Evolutionary conservation across 345 rosid species (phyloP), one percentile per base, ranked within the genome.

Genomic region (Eucalyptus polyanthemos): DNA sequence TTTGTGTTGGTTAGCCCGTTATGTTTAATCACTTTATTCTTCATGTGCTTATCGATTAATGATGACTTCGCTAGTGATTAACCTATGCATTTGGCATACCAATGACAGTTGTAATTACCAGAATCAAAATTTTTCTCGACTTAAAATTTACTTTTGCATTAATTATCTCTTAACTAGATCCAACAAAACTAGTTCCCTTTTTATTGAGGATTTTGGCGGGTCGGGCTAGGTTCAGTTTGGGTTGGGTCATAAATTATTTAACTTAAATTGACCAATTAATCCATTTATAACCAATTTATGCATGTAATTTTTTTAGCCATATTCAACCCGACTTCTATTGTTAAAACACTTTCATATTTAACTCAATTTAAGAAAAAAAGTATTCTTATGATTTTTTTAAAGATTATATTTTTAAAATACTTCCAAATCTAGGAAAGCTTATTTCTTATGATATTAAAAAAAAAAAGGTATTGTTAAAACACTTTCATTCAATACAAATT

Each of bases 211-310:
- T 45, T 45, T 45, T 45, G 49, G 56, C 21, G 5, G 24, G 58
- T 19, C 1, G 0, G 24, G 58, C 10, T 2, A 17, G 0, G 56
- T 53, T 9, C 0, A 1, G 0, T 53, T 53, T 53, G 2, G 24
- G 5, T 53, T 53, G 2, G 56, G 1, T 53, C 5, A 53, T 53
- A 53, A 53, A 53, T 3, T 53, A 0, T 53, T 0, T 0, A 2
- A 53, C 0, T 4, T 2, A 53, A 53, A 53, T 53, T 53, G 11
- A 53, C 58, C 1, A 0, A 53, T 53, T 19, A 19, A 21, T 53
- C 11, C 2, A 53, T 53, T 19, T 53, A 53, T 53, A 19, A 53
- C 25, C 2, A 0, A 53, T 53, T 53, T 53, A 53, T 21, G 5
- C 11, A 53, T 53, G 5, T 53, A 53, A 19, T 1, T 53, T 53